Conservation (phyloP, 1,284 basidiomycete genomes). For the Leucoagaricus sp. region DNA sequence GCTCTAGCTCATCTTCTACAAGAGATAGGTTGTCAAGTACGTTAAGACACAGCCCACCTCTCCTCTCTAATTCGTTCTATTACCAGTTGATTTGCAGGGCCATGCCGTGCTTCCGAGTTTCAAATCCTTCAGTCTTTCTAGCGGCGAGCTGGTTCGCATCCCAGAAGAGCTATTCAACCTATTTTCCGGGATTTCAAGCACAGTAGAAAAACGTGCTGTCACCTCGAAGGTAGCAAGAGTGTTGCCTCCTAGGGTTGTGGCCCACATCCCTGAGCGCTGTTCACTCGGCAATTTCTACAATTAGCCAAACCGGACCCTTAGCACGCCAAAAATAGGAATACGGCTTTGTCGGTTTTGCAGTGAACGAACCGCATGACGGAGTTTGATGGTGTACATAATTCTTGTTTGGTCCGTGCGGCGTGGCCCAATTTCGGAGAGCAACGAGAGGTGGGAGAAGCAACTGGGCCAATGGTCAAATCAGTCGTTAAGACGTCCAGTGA, state of each 20-base stretch:
- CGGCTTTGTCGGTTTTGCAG: background rate
- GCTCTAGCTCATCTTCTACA: background rate
- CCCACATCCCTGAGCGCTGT: background rate
- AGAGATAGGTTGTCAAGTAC: background rate
- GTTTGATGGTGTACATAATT: conserved; percentile 11
- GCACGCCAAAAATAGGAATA: conserved; percentile 2
- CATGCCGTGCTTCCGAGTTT: background rate
- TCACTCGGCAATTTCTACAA: background rate
- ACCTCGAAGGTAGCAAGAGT: too few relatives aligned
- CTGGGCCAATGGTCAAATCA: too few relatives aligned
- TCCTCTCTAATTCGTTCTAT: background rate
- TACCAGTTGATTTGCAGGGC: background rate
- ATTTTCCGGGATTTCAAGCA: too few relatives aligned
- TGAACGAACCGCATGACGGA: conserved; percentile 6
- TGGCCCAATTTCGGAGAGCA: background rate
- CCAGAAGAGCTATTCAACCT: too few relatives aligned
- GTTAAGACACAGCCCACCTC: background rate
- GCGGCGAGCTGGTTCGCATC: too few relatives aligned
- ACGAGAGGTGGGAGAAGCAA: too few relatives aligned
- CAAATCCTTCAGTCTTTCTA: too few relatives aligned
- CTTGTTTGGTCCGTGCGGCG: background rate
- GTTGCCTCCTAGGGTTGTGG: too few relatives aligned
- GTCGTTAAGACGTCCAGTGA: too few relatives aligned
- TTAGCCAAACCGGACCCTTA: background rate
- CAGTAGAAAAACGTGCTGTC: too few relatives aligned